Evolutionary conservation across 2,329 filamentous ascomycete species (phyloP), one percentile per base, ranked within the genome.

Genomic region (Fusarium torulosum): DNA sequence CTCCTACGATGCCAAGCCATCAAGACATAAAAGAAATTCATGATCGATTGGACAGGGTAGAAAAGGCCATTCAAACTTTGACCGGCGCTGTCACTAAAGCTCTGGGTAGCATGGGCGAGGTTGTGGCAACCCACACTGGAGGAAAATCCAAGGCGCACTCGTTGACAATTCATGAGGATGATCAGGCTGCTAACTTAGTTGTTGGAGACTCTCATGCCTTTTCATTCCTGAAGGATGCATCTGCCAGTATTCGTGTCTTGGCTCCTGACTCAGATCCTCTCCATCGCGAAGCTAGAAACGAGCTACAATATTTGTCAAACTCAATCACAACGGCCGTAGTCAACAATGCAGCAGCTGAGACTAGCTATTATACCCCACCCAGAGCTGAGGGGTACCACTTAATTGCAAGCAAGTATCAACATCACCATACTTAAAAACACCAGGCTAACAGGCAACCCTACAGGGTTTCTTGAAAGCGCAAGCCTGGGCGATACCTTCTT

Each of bases 401-500:
- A n/a, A 61, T 61, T 25, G 58, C 45, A 10, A 35, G 58, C 46
- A 1, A 51, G 40, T 37, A 27, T 20, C 3, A 8, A 4, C 9
- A 9, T 9, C 14, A 3, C 4, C 3, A 7, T 9, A n/a, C 4
- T 15, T 33, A 7, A 6, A 1, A 4, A 17, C 7, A 4, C 6
- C 19, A 4, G 7, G 7, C 3, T 40, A 19, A 51, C 33, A 14
- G 3, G 3, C 13, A 19, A 29, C 7, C 1, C 10, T 4, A 7
- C 5, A 61, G 58, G 23, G 3, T 61, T 58, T 27, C 15, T 58
- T 4, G 45, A 42, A 42, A 38, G 11, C 0, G 41, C 53, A 11
- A 4, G 27, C 13, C 11, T 61, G 2, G 58, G 53, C 6, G 53
- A 58, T 3, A 10, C 41, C 0, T 61, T 61, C n/a, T 61, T 61